Base-by-base conservation (phyloP, 202 grass and related monocot genomes). In the Digitaria exilis region DNA sequence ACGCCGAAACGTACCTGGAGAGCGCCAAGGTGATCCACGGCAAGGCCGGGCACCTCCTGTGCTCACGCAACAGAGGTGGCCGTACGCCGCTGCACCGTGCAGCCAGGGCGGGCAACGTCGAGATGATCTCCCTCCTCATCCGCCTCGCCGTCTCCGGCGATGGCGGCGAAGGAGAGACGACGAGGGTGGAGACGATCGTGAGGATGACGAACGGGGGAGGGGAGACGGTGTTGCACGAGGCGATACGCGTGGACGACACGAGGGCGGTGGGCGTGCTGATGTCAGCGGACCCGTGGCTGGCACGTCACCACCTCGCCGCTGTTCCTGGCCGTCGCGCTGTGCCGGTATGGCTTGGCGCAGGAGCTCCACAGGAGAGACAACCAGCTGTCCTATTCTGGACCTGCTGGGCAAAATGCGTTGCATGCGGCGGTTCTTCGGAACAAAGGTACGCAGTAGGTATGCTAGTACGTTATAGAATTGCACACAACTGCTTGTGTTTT, bases 171-270 rank as follows among this genome's bases (percentile, higher is more conserved):
- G n/a, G n/a, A n/a, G n/a, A 15, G 56, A 58, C n/a, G 24, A 45
- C 18, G 22, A 18, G 42, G 32, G 62, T n/a, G 37, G 25, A 35
- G 5, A 4, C 29, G 42, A 52, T 85, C 11, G 62, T 85, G 43
- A 69, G 28, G 44, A 24, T 22, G 42, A 65, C 3, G 56, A 78
- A 78, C 45, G 37, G 24, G 13, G 43, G 41, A 2, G 63, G 73
- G 21, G 73, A 85, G 62, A 78, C 74, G n/a, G 61, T 32, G 19
- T 31, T 85, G 59, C 83, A 71, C 44, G 73, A 85, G 73, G 83
- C 73, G 0, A 74, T 85, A 13, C 71, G 73, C 11, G 29, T 7
- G 16, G 73, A 16, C 32, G 4, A 78, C 31, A 9, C 0, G 31
- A 7, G 57, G 13, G 42, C 77, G 15, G 73, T 85, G 32, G 42